Base-by-base conservation (phyloP, 768 basidiomycete species). In the Bullera alba region DNA sequence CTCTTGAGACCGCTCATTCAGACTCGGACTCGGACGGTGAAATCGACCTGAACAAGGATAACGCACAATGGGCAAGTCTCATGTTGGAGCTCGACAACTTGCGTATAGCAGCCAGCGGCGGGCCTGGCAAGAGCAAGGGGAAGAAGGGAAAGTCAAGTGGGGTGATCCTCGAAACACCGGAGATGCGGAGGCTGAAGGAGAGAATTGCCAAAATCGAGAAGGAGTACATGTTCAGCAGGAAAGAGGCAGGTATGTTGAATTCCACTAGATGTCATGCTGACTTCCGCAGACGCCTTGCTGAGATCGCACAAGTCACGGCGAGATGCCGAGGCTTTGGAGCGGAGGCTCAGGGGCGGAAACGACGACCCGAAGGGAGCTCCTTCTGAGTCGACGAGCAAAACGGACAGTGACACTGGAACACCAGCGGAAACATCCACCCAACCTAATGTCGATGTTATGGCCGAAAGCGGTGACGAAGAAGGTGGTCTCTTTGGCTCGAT, bases 401-500 rank as follows among this genome's bases (percentile, higher is more conserved):
- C n/a, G n/a, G n/a, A n/a, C n/a, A n/a, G n/a, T n/a, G n/a, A n/a
- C n/a, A n/a, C n/a, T n/a, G n/a, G n/a, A n/a, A n/a, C n/a, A n/a
- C n/a, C n/a, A n/a, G n/a, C n/a, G n/a, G n/a, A n/a, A n/a, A n/a
- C n/a, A n/a, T n/a, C n/a, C n/a, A n/a, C n/a, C n/a, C n/a, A n/a
- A n/a, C n/a, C n/a, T n/a, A n/a, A n/a, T n/a, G n/a, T n/a, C n/a
- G n/a, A n/a, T n/a, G n/a, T n/a, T n/a, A n/a, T n/a, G n/a, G n/a
- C 32, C 32, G 32, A 34, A 8, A 10, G 10, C 32, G n/a, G 32
- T 21, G 65, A 48, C 12, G 73, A 69, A 17, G 64, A 65, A 16
- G 61, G 58, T 12, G 82, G 78, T 5, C 83, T 89, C 15, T 73
- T 95, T 27, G 79, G 91, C 49, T 83, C 80, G 34, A 75, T 91